Conservation (phyloP, 495 filamentous ascomycete species). For the Penicillium waksmanii region DNA sequence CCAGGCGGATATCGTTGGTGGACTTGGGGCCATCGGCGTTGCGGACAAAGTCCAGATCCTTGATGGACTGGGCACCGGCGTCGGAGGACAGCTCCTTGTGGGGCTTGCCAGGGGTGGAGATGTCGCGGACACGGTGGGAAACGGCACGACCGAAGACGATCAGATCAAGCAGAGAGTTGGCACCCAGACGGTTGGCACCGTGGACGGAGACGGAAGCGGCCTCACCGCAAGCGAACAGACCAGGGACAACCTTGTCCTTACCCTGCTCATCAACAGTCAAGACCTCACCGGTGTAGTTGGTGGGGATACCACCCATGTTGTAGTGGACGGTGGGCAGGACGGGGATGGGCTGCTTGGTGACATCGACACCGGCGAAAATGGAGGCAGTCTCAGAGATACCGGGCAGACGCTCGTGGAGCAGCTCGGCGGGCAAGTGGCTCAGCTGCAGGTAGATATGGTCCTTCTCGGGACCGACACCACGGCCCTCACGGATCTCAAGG, state of each 20-base stretch:
- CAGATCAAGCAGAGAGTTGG: constrained; percentile 96
- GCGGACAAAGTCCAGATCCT: constrained; percentile 82
- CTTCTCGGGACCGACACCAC: constrained; percentile 94
- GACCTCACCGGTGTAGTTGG: constrained; percentile 95
- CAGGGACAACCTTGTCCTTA: constrained; percentile 90
- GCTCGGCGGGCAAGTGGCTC: constrained; percentile 85
- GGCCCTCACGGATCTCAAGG: constrained; percentile 93
- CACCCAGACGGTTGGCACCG: constrained; percentile 95
- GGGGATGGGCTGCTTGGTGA: constrained; percentile 94
- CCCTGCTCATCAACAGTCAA: constrained; percentile 80
- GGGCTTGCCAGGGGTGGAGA: constrained; percentile 75
- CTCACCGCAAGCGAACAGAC: constrained; percentile 95
- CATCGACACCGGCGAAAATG: constrained; percentile 96
- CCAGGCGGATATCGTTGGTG: constrained; percentile 82
- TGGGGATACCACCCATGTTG: constrained; percentile 99
- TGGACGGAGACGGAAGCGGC: constrained; percentile 97
- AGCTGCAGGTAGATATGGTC: constrained; percentile 98
- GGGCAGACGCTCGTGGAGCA: constrained; percentile 93
- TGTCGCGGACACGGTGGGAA: constrained; percentile 92
- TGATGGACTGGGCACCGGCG: constrained; percentile 83
- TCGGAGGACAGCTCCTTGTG: constrained; percentile 78
- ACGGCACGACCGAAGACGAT: constrained; percentile 97
- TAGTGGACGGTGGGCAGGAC: constrained; percentile 98
- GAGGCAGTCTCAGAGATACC: constrained; percentile 98
- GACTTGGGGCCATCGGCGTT: constrained; percentile 81